Conservation (phyloP, 495 filamentous ascomycete species). For the Thermochaetoides thermophila region DNA sequence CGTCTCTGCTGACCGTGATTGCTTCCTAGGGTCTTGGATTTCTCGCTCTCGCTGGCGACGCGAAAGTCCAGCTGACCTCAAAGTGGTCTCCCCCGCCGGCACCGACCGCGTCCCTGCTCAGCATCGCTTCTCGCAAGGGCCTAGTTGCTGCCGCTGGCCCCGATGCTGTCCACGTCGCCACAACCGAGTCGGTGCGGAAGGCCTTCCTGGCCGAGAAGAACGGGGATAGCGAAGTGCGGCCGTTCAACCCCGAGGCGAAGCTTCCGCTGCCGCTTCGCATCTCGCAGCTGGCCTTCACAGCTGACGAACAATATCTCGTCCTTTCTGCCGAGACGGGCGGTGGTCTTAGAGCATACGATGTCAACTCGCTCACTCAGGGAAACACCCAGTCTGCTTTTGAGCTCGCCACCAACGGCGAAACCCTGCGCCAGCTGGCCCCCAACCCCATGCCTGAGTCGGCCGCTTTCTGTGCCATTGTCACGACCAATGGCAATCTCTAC, state of each 20-base stretch:
- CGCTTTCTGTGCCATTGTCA: constrained; percentile 62
- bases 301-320: constrained; percentile 69
- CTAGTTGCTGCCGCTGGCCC: constrained; percentile 80
- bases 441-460: constrained; percentile 59
- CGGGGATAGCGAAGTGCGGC: constrained; percentile 47
- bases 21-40: constrained; percentile 60
- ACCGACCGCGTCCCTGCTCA: constrained; percentile 70
- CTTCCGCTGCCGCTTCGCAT: constrained; percentile 59
- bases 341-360: constrained; percentile 70
- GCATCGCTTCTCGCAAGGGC: constrained; percentile 65
- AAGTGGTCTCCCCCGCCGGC: constrained; percentile 70
- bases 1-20: constrained; percentile 3
- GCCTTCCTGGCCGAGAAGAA: constrained; percentile 47
- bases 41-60: constrained; percentile 60
- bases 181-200: constrained; percentile 61
- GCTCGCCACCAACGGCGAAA: constrained; percentile 56
- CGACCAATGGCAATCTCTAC: constrained; percentile 61
- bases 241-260: constrained; percentile 59
- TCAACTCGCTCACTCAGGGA: constrained; percentile 46
- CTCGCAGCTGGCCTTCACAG: constrained; percentile 80
- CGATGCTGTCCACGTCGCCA: constrained; percentile 58
- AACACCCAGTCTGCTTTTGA: constrained; percentile 53
- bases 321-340: constrained; percentile 71
- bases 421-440: constrained; percentile 60
- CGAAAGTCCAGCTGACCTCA: constrained; percentile 65